Evolutionary conservation across 805 yeast species (phyloP), one percentile per base, ranked within the genome.

Genomic region (Starmerella bombi): DNA sequence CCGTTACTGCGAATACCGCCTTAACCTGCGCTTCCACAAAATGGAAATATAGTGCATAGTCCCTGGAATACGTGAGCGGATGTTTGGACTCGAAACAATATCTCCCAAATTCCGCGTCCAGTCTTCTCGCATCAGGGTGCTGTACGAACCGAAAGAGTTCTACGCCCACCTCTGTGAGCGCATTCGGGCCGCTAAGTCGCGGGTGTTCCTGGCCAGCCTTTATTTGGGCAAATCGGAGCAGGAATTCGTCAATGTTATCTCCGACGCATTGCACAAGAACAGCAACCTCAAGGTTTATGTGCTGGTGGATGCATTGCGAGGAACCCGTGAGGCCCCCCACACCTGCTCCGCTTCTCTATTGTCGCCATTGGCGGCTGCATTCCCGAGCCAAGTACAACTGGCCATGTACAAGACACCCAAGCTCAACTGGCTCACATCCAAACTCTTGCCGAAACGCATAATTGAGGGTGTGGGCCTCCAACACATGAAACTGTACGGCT

Each of bases 401-500:
- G 64, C 94, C 50, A 70, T 86, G 67, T 91, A 82, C 59, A 93
- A 80, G 52, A 88, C 98, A 0, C 98, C 98, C 0, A 77, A 78
- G 47, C 67, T 82, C 50, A 63, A 70, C 30, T 93, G 93, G 0
- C 54, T 82, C 44, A 70, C 72, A 42, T 75, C 77, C 54, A 50
- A 61, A 7, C 34, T 80, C 33, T 67, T 84, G 3, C 98, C 98
- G 0, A 77, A 71, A 44, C 69, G 98, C 47, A 67, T 88, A 48
- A 85, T 86, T 59, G 98, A 91, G 62, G 86, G 93, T 3, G 67
- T 71, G 51, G 98, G 98, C 0, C 68, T 91, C 38, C 98, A 91
- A 59, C 98, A 91, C 57, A 91, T 91, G 97, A 91, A 91, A 58
- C 70, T 91, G 22, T 91, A 91, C 58, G 98, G 98, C 1, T 76